Base-by-base conservation (phyloP, 2,329 filamentous ascomycete species). In the Elsinoe ampelina region DNA sequence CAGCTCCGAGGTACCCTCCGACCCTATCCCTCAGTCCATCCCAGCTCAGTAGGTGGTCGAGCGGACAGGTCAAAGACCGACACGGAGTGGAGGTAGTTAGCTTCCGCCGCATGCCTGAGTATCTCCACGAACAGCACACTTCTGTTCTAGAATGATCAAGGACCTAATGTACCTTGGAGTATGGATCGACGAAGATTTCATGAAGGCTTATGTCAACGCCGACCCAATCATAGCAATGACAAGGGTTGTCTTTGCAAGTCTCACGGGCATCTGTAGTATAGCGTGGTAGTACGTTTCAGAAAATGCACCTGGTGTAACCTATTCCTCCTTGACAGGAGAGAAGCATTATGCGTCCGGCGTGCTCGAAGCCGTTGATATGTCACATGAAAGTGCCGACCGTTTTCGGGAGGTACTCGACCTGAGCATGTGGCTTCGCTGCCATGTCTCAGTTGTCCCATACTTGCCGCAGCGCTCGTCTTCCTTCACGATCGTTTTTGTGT, bases 31-130 rank as follows among this genome's bases (percentile, higher is more conserved):
- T 5, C 54, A 56, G 15, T 10, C 17, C 8, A 35, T 56, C 26
- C 42, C 54, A 17, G 54, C 54, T 22, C 41, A 45, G 54, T 56
- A 56, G 34, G 22, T 22, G 13, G 11, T 20, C 7, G n/a, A 47
- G 20, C 42, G 19, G n/a, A 13, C 5, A 35, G 36, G 8, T 5
- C n/a, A 17, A 3, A 39, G 19, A 11, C 19, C 15, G 32, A 26
- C 8, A 10, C 15, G 17, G 10, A 41, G 8, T 7, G 45, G 13
- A 13, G 45, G 45, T 50, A 19, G 45, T 10, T 50, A 19, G 19
- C 41, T 7, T 2, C 20, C 17, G 20, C 11, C 42, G 26, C 5
- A 11, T 8, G 42, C 17, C 20, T 13, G 20, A 30, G 26, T 30
- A 15, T 47, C 26, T 47, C 26, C 7, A n/a, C 42, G n/a, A 26